phyloP scores from a whole-genome alignment of 1,284 basidiomycete genomes.

The Cystobasidium pallidum region DNA sequence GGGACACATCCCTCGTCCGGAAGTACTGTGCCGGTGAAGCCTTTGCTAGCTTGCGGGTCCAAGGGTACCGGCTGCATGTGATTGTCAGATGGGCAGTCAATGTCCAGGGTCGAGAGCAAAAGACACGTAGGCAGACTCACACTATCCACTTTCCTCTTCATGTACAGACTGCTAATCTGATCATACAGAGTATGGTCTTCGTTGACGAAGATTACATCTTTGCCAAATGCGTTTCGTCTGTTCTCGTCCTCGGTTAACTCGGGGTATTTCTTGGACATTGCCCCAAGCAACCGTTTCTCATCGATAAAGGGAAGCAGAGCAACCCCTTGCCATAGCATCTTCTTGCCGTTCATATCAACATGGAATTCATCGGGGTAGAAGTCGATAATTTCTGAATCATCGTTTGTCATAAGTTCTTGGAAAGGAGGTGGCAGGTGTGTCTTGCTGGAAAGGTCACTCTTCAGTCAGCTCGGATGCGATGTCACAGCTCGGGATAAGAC shows the following conservation, averaged over 20 bases:
- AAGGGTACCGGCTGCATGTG: conserved; percentile 61
- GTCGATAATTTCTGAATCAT: conserved; percentile 89
- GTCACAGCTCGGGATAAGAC: conserved; percentile 47
- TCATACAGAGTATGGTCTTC: conserved; percentile 84
- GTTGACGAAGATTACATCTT: conserved; percentile 80
- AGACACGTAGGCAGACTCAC: conserved; percentile 61
- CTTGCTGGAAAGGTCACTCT: conserved; percentile 63
- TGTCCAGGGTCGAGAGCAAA: too few species aligned
- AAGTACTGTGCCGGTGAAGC: conserved; percentile 77
- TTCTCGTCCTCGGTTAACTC: conserved; percentile 79
- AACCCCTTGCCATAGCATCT: conserved; percentile 99
- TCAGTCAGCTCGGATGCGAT: neutral
- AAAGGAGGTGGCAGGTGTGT: conserved; percentile 83
- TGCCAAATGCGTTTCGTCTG: conserved; percentile 81
- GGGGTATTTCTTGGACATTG: conserved; percentile 75
- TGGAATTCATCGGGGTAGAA: conserved; percentile 85
- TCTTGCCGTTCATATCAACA: conserved; percentile 99
- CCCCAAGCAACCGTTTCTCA: conserved; percentile 75
- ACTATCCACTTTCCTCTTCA: conserved; percentile 76
- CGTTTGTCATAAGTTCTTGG: conserved; percentile 84
- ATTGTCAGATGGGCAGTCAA: conserved; percentile 49
- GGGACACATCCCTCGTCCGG: conserved; percentile 89
- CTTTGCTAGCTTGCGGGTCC: conserved; percentile 71
- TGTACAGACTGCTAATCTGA: conserved; percentile 83
- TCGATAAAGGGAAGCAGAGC: conserved; percentile 97